These are phyloP conservation scores for Dipodascopsis uninucleata DNA, from an alignment of 805 yeast genomes.

Conservation along the genomic window DNA sequence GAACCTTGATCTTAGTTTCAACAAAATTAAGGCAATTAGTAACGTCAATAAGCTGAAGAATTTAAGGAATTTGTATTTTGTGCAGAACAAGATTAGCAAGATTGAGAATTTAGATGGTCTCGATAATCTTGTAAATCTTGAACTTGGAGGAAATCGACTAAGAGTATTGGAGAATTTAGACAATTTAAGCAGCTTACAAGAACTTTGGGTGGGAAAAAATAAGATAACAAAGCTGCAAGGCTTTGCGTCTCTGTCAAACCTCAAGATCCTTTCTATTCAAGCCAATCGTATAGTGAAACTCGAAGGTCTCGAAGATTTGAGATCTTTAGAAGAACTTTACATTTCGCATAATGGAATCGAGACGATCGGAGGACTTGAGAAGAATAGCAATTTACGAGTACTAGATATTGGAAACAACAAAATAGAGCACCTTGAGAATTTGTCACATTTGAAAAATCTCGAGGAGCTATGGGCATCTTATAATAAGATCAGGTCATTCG, in stretches of 20 bases:
- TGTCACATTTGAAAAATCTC: conserved; percentile 61
- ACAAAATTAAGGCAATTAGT: conserved; percentile 80
- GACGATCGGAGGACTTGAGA: conserved; percentile 72
- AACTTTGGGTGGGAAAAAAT: conserved; percentile 93
- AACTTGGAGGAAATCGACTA: conserved; percentile 85
- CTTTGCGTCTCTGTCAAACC: conserved; percentile 53
- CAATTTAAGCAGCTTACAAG: conserved; percentile 53
- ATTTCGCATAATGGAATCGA: conserved; percentile 78
- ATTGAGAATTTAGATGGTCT: conserved; percentile 65
- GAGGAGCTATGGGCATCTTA: conserved; percentile 94
- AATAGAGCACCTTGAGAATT: conserved; percentile 56
- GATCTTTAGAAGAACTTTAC: conserved; percentile 77
- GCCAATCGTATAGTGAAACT: conserved; percentile 73
- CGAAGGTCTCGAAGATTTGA: conserved; percentile 74
- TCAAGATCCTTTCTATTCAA: conserved; percentile 81
- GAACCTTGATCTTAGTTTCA: conserved; percentile 79
- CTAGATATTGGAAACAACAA: conserved; percentile 80
- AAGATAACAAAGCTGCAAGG: conserved; percentile 63
- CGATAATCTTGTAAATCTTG: conserved; percentile 60
- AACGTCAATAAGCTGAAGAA: conserved; percentile 61
- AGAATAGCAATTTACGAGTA: conserved; percentile 60
- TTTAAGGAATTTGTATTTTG: conserved; percentile 71
- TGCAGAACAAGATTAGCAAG: conserved; percentile 77
- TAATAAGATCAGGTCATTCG: conserved; percentile 65
- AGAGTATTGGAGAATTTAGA: conserved; percentile 53